phyloP scores from a whole-genome alignment of 352 stramenopile species.

The Thraustochytrium sp. region DNA sequence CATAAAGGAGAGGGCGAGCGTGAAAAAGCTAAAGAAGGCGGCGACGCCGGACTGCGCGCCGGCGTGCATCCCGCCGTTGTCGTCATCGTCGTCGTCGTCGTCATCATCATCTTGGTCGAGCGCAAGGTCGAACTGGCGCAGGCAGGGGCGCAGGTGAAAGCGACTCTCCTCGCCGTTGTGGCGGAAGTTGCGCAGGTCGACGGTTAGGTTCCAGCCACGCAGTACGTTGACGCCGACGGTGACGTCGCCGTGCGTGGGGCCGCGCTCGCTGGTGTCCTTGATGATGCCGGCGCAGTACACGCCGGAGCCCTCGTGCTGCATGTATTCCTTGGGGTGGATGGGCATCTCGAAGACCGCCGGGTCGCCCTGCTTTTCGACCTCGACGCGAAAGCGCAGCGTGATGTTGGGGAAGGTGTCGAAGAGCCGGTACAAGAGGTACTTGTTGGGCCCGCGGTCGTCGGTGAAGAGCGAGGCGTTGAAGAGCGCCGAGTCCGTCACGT shows the following conservation, averaged over 20 bases:
- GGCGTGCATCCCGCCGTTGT: not conserved
- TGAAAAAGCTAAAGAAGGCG: not conserved
- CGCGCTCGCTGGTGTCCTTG: not conserved
- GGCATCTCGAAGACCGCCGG: not conserved
- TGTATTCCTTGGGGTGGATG: slow-evolving; percentile 38
- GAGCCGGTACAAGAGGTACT: not conserved
- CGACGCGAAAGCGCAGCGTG: not conserved
- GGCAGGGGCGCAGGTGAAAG: not conserved
- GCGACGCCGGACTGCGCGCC: not conserved
- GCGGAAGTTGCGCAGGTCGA: not conserved
- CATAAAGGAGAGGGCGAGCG: not conserved
- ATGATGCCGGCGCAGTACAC: slow-evolving; percentile 1
- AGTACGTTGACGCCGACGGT: slow-evolving; percentile 21
- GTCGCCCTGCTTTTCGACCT: not conserved
- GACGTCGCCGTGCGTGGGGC: not conserved
- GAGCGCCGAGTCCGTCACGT: not conserved
- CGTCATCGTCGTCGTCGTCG: not conserved
- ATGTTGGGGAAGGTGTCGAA: slow-evolving; percentile 4
- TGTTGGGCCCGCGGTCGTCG: not conserved
- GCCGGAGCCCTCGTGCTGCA: not conserved
- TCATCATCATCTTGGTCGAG: not conserved
- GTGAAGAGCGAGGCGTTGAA: not conserved
- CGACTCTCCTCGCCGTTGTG: not conserved
- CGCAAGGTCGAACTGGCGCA: not conserved
- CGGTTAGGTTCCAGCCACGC: slow-evolving; percentile 32